Evolutionary conservation across 2,329 filamentous ascomycete species (phyloP).

Genomic region (Sporothrix dimorphospora): DNA sequence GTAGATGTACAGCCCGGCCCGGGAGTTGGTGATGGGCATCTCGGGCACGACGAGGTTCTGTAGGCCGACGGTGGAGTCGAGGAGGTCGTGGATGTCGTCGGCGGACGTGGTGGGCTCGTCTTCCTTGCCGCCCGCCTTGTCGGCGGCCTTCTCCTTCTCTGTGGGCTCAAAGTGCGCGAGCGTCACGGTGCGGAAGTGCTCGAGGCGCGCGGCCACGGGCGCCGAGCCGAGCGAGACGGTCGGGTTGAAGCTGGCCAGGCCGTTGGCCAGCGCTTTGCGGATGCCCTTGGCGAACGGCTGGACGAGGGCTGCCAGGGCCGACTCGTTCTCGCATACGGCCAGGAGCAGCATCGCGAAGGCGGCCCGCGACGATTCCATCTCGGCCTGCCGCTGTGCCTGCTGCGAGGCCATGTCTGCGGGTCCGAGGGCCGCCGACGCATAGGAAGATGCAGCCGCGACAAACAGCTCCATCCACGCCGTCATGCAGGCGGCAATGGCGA

Average conservation of each 20-base stretch:
- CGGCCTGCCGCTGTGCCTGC: slow-evolving; percentile 50
- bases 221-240: slow-evolving; percentile 61
- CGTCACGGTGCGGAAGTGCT: slow-evolving; percentile 61
- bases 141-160: slow-evolving; percentile 45
- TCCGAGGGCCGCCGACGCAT: slow-evolving; percentile 52
- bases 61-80: slow-evolving; percentile 60
- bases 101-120: slow-evolving; percentile 49
- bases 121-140: slow-evolving; percentile 49
- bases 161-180: slow-evolving; percentile 58
- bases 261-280: slow-evolving; percentile 54
- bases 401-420: slow-evolving; percentile 39
- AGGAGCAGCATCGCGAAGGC: slow-evolving; percentile 67
- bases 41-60: slow-evolving; percentile 63
- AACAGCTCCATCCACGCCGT: slow-evolving; percentile 64
- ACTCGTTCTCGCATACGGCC: slow-evolving; percentile 62
- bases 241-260: slow-evolving; percentile 57
- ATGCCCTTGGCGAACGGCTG: slow-evolving; percentile 55
- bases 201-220: slow-evolving; percentile 57
- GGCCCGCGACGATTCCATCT: slow-evolving; percentile 63
- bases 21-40: slow-evolving; percentile 71
- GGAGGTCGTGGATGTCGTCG: slow-evolving; percentile 59
- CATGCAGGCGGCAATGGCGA: slow-evolving; percentile 54
- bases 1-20: slow-evolving; percentile 83
- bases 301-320: slow-evolving; percentile 57
- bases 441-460: slow-evolving; percentile 53